Evolutionary conservation across 352 stramenopile species (phyloP).

Genomic region (Phytophthora chlamydospora): DNA sequence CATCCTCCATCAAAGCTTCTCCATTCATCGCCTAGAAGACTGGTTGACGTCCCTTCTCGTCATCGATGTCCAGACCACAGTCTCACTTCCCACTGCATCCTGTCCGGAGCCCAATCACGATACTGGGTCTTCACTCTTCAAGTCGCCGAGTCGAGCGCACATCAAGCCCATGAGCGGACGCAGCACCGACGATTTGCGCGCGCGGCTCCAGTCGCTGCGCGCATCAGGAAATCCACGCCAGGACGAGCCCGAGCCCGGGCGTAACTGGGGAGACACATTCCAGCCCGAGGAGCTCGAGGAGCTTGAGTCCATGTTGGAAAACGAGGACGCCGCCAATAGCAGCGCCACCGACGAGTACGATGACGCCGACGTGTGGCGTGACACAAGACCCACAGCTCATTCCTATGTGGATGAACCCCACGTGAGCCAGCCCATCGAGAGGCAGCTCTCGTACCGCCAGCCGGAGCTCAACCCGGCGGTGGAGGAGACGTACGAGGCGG

Average conservation of each 20-base stretch:
- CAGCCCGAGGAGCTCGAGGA: constrained; percentile 25
- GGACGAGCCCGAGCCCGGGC: constrained; percentile 2
- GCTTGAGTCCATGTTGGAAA: constrained; percentile 27
- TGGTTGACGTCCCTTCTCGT: too few species aligned
- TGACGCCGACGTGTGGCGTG: constrained; percentile 13
- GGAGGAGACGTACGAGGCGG: constrained; percentile 47
- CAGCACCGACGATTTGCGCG: constrained; percentile 16
- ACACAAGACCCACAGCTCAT: constrained; percentile 21
- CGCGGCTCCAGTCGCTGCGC: constrained; percentile 22
- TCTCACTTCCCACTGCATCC: constrained; percentile 4
- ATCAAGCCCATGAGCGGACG: constrained; percentile 4
- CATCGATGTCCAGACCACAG: neutral
- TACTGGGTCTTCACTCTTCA: constrained; percentile 6
- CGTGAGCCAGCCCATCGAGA: constrained; percentile 9
- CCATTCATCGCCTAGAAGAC: too few species aligned
- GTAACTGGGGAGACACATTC: constrained; percentile 24
- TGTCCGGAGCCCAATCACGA: neutral
- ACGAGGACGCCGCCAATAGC: constrained; percentile 14
- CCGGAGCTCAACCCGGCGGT: neutral
- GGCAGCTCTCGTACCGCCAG: constrained; percentile 22
- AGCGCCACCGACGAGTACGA: constrained; percentile 9
- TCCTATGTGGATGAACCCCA: constrained; percentile 28
- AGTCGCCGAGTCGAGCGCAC: constrained; percentile 6
- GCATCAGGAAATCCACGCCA: constrained; percentile 3
- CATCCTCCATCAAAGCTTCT: neutral